A percentile compares a stretch with the other conserved stretches of the same genome.
Conservation (phyloP, 1,284 basidiomycete genomes). For the Volvariella volvacea region DNA sequence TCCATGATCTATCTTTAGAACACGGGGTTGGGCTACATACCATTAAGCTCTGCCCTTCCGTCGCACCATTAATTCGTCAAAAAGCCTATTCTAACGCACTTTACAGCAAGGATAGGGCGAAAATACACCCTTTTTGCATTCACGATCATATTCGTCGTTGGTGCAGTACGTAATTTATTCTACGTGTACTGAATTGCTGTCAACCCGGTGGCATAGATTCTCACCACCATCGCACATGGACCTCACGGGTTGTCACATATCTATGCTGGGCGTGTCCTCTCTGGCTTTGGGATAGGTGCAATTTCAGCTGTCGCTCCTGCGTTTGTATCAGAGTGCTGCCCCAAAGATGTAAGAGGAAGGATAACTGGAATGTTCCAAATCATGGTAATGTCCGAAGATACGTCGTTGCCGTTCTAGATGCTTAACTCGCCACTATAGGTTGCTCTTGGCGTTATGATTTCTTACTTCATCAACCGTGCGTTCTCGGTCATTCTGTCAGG, state of each 20-base stretch:
- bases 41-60: neutral
- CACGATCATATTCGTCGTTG: constrained; percentile 19
- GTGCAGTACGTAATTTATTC: constrained; percentile 40
- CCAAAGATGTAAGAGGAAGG: constrained; percentile 67
- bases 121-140: constrained; percentile 17
- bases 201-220: no score
- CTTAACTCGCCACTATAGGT: constrained; percentile 17
- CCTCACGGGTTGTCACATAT: constrained; percentile 53
- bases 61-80: no score
- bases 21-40: no score
- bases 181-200: neutral
- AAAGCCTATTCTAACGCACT: neutral
- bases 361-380: constrained; percentile 79
- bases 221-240: constrained; percentile 55
- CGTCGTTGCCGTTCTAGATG: neutral
- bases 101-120: constrained; percentile 19
- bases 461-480: constrained; percentile 72
- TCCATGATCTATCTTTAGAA: no score
- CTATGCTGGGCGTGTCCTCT: constrained; percentile 69
- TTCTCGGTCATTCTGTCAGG: constrained; percentile 3
- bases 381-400: constrained; percentile 40
- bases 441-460: constrained; percentile 68
- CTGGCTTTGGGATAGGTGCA: constrained; percentile 62
- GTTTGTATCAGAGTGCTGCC: constrained; percentile 74
- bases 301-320: constrained; percentile 65